Base-by-base conservation (phyloP, 768 basidiomycete genomes). In the Phaffia tasmanica region DNA sequence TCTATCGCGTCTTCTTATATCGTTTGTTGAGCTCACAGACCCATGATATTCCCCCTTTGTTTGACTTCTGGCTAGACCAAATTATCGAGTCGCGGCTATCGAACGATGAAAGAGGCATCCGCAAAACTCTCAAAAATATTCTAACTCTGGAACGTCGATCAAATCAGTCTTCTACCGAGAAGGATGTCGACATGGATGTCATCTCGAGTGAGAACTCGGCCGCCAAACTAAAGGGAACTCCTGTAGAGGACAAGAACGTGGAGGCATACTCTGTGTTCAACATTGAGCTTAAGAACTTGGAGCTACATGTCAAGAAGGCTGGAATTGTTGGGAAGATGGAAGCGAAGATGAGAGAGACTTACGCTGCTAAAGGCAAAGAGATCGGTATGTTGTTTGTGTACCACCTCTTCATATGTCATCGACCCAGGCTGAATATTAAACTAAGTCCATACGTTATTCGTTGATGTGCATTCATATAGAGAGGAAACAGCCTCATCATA, bases 291-390 rank as follows among this genome's bases (percentile, higher is more conserved):
- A 47, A 48, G 18, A 55, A 61, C 19, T 32, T 62, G 27, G 59
- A 67, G 55, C 51, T 67, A 30, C 54, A 56, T 29, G 66, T 67
- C 42, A 62, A 50, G 55, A 67, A 67, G 55, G 42, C 60, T 1
- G 56, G 25, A 23, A 29, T 63, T 30, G 61, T 67, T 30, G 48
- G 27, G 25, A 53, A 30, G 54, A 67, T 67, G 66, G 66, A 67
- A 48, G 47, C 32, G 30, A 56, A 49, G 50, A 62, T 63, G 60
- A 62, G 66, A 30, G 66, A 16, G 8, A 60, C 62, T 48, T 67
- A 67, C 21, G 61, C 50, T 15, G 47, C 48, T 2, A 57, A 63
- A 56, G 61, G 66, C 18, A 50, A 18, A 18, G 53, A 62, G 55
- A 62, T 67, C n/a, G 66, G 66, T 67, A 30, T 53, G 66, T 57